A percentile compares a stretch with the other conserved stretches of the same genome.
phyloP scores from a whole-genome alignment of 2,329 filamentous ascomycete species.

The Dactylellina cionopaga region DNA sequence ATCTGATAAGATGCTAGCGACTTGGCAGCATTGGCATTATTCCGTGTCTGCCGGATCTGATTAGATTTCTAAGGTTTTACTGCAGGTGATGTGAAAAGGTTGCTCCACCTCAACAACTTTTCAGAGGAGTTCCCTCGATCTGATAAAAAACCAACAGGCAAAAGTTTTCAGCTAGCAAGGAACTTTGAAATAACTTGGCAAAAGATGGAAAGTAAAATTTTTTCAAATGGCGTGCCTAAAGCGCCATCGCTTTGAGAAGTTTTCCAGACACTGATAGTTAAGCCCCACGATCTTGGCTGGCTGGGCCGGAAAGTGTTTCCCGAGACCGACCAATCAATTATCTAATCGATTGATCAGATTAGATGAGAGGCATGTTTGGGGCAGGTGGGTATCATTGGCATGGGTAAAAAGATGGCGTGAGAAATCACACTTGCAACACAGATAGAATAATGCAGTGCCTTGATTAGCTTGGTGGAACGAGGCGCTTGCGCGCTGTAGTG shows the following conservation, averaged over 20 bases:
- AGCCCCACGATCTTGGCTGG: slow-evolving; percentile 41
- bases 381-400: slow-evolving; percentile 41
- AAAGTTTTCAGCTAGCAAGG: slow-evolving; percentile 39
- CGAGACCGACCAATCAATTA: slow-evolving; percentile 43
- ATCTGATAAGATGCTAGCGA: slow-evolving; percentile 53
- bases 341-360: slow-evolving; percentile 53
- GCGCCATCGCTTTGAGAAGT: slow-evolving; percentile 9
- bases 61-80: slow-evolving; percentile 49
- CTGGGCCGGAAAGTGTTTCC: slow-evolving; percentile 8
- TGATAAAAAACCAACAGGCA: slow-evolving; percentile 42
- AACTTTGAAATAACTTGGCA: slow-evolving; percentile 17
- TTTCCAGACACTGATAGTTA: slow-evolving; percentile 7
- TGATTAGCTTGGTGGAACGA: no score
- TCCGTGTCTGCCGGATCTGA: slow-evolving; percentile 53
- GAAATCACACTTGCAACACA: slow-evolving; percentile 33
- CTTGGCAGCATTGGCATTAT: slow-evolving; percentile 50
- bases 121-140: slow-evolving; percentile 51
- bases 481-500: no score
- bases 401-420: neutral
- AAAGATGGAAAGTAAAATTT: slow-evolving; percentile 46
- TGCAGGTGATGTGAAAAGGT: neutral
- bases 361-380: slow-evolving; percentile 23
- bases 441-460: no score
- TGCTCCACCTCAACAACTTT: slow-evolving; percentile 36
- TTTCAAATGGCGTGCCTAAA: slow-evolving; percentile 47